Conservation (phyloP, 805 yeast species). For the Yamadazyma olivae region DNA sequence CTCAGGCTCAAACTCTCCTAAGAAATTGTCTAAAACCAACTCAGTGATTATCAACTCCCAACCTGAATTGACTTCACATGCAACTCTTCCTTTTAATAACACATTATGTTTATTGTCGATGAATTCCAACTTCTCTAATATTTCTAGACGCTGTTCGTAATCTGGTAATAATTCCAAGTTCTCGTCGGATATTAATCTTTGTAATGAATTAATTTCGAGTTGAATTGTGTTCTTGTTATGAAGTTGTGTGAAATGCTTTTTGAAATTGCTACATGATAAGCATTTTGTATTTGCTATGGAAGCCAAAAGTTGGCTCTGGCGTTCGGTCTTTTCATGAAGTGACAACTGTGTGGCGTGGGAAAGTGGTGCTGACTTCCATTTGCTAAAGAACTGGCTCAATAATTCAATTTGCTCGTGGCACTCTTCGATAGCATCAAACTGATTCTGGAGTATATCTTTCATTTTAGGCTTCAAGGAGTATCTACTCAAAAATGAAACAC, state of each 20-base stretch:
- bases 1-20: conserved; percentile 91
- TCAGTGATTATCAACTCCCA: conserved; percentile 91
- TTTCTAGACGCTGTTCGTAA: conserved; percentile 83
- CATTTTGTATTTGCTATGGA: conserved; percentile 24
- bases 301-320: conserved; percentile 32
- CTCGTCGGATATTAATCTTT: conserved; percentile 73
- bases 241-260: conserved; percentile 41
- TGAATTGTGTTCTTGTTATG: conserved; percentile 45
- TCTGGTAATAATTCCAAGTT: conserved; percentile 89
- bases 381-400: conserved; percentile 34
- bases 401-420: conserved; percentile 32
- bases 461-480: conserved; percentile 32
- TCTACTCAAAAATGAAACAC: conserved; percentile 44
- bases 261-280: conserved; percentile 42
- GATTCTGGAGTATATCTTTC: conserved; percentile 34
- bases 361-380: conserved; percentile 46
- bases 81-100: conserved; percentile 82
- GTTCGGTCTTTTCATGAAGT: conserved; percentile 33
- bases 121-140: conserved; percentile 73
- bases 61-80: conserved; percentile 88
- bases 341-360: conserved; percentile 26
- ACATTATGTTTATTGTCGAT: conserved; percentile 76
- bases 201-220: conserved; percentile 51
- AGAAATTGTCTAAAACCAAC: conserved; percentile 82
- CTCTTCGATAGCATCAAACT: conserved; percentile 29